These are phyloP conservation scores for Medicago ruthenica DNA, from an alignment of 306 rosid species.

Conservation along the genomic window DNA sequence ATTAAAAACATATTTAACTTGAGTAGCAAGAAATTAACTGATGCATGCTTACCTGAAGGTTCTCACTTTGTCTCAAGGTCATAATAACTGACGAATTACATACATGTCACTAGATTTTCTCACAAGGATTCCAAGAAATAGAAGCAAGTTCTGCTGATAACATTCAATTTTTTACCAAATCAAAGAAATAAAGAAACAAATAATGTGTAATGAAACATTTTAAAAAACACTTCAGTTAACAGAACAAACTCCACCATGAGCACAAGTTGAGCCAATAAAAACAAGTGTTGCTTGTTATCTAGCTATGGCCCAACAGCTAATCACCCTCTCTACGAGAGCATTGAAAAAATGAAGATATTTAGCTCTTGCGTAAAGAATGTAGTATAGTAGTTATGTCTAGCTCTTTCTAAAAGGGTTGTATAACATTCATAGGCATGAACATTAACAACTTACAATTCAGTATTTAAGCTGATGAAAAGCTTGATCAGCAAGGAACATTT, in stretches of 20 bases:
- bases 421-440: no score
- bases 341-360: no score
- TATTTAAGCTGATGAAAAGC: no score
- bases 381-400: no score
- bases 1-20: neutral
- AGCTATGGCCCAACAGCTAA: no score
- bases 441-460: no score
- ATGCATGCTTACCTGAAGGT: slow-evolving; percentile 76
- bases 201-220: neutral
- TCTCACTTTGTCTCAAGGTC: slow-evolving; percentile 93
- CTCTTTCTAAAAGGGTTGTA: no score
- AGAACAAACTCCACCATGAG: slow-evolving; percentile 26
- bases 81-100: slow-evolving; percentile 81
- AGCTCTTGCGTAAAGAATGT: no score
- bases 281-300: slow-evolving; percentile 9
- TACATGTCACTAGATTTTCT: slow-evolving; percentile 89
- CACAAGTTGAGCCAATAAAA: slow-evolving; percentile 11
- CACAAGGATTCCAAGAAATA: slow-evolving; percentile 90
- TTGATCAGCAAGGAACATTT: no score
- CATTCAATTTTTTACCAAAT: slow-evolving; percentile 32
- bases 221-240: neutral
- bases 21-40: slow-evolving; percentile 10
- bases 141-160: slow-evolving; percentile 81
- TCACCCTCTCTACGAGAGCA: no score
- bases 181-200: slow-evolving; percentile 21